Base-by-base conservation (phyloP, 768 basidiomycete species). In the Tremella yokohamensis region DNA sequence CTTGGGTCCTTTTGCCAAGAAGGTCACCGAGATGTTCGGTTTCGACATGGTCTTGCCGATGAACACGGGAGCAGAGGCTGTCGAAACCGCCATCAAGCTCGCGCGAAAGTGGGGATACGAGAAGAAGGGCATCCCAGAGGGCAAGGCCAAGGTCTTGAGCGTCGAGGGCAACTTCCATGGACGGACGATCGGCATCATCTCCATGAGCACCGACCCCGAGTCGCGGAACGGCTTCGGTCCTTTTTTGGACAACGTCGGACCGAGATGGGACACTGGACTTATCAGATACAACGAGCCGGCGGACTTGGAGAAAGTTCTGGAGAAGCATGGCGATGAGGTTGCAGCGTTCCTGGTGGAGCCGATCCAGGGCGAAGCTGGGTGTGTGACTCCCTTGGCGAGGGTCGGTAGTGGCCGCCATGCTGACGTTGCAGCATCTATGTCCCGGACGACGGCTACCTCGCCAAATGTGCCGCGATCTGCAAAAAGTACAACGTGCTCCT, bases 321-420 rank as follows among this genome's bases (percentile, higher is more conserved):
- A 89, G 60, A 73, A 85, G 38, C 81, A 92, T 73, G 92, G 94
- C 8, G 77, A 86, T 61, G 82, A 88, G 57, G 85, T 89, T 22
- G 96, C 93, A 6, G 94, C 89, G 1, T 92, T 99, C 81, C 81
- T 99, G 56, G 83, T 99, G 2, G 96, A 99, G 78, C 96, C 96
- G 4, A 98, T 99, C 61, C 96, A 99, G 75, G 94, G 94, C n/a
- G 94, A 97, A 78, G 94, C 94, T 16, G 93, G 91, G 89, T 90
- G 74, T 45, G 88, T 80, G 20, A 13, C 7, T n/a, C 15, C 49
- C 20, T n/a, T 8, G n/a, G 7, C 8, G 15, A n/a, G 18, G 12
- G 18, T 25, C 42, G 54, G 24, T 40, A 45, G 22, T 6, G n/a
- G 42, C 22, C 15, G 42, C 15, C 42, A 18, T 45, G 42, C n/a